Evolutionary conservation across 805 yeast species (phyloP).

Genomic region (Zygosaccharomyces rouxii): DNA sequence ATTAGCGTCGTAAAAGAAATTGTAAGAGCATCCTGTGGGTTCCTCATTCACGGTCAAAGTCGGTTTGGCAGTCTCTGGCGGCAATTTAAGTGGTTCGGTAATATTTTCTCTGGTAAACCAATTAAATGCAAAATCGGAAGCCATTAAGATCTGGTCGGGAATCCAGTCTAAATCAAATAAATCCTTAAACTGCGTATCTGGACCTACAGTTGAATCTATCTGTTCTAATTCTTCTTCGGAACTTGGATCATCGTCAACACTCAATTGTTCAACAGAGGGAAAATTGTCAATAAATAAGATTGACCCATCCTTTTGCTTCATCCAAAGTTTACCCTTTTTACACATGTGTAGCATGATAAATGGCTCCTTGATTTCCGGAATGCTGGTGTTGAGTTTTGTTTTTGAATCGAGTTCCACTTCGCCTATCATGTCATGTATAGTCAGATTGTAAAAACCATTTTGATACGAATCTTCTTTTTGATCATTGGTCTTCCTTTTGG

Average conservation of each 20-base stretch:
- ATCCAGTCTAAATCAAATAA: slow-evolving; percentile 12
- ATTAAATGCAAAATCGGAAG: slow-evolving; percentile 7
- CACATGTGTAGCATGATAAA: slow-evolving; percentile 3
- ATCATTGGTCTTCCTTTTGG: background rate
- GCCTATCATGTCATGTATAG: slow-evolving; percentile 5
- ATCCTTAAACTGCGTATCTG: slow-evolving; percentile 1
- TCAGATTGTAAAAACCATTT: slow-evolving; percentile 5
- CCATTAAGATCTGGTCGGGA: slow-evolving; percentile 9
- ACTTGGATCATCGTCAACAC: background rate
- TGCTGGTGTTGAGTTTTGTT: background rate
- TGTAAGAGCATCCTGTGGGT: background rate
- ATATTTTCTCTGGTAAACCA: slow-evolving; percentile 9
- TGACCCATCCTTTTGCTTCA: slow-evolving; percentile 2
- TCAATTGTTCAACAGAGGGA: slow-evolving; percentile 7
- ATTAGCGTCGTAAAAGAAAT: slow-evolving; percentile 5
- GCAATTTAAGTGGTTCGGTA: background rate
- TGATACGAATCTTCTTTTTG: background rate
- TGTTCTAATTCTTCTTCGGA: background rate
- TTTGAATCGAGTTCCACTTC: background rate
- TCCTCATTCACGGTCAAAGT: background rate
- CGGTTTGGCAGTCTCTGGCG: background rate
- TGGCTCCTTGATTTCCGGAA: background rate
- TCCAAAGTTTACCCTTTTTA: background rate
- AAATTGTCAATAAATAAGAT: slow-evolving; percentile 1
- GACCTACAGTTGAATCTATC: background rate